Percentiles rank a stretch among this genome's conserved stretches.
Evolutionary conservation across 176 grass and related monocot genomes (phyloP).

Genomic region (Alloteropsis semialata): DNA sequence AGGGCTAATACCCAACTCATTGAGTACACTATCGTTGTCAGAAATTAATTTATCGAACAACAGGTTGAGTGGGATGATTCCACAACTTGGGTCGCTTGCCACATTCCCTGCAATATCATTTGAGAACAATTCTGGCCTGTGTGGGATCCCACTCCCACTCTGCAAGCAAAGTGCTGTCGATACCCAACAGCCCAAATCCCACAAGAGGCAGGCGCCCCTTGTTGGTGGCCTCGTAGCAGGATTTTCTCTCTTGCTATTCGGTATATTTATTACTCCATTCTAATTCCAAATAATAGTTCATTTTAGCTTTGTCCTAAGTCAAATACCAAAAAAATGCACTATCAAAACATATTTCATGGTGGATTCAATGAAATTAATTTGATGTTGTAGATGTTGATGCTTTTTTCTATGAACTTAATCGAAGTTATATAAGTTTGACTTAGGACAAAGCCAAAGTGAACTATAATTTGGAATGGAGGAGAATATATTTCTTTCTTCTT

Average conservation of each 20-base stretch:
- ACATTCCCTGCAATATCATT: not conserved
- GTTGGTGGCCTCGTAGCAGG: not conserved
- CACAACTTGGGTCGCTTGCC: not conserved
- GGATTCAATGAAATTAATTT: no score
- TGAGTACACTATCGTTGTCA: rapidly evolving
- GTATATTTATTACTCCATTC: not conserved
- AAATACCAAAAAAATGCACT: no score
- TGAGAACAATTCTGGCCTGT: conserved; percentile 18
- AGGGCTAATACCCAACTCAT: conserved; percentile 20
- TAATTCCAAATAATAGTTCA: no score
- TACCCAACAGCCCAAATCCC: not conserved
- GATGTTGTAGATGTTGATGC: no score
- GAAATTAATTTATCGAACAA: not conserved
- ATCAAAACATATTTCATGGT: no score
- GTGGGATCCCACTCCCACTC: not conserved
- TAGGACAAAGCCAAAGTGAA: no score
- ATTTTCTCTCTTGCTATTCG: not conserved
- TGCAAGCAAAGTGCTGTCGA: not conserved
- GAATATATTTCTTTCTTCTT: not conserved
- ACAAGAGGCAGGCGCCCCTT: not conserved
- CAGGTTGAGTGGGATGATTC: not conserved
- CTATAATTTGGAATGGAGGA: no score
- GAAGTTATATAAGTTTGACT: no score
- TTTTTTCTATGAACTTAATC: no score
- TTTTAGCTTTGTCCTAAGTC: no score